Evolutionary conservation across 1,284 basidiomycete genomes (phyloP), one percentile per base, ranked within the genome.

Genomic region (Ceratobasidium sp.): DNA sequence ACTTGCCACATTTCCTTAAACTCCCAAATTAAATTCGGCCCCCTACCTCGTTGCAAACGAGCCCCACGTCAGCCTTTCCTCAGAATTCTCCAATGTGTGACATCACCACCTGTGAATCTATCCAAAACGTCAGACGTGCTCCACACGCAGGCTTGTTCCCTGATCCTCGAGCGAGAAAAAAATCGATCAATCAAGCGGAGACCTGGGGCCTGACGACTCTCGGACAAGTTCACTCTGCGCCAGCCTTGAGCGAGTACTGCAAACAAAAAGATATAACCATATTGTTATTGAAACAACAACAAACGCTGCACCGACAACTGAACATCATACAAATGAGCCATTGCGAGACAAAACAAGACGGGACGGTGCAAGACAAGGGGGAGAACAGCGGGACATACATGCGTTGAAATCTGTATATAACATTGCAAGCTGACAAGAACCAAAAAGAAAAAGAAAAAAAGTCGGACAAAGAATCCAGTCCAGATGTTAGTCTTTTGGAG

Each of bases 271-370:
- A 33, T 60, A 33, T 18, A 64, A 8, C 10, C 60, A 64, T 64
- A 64, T 20, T 38, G 23, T n/a, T 64, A 64, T 60, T 35, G 57
- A 30, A 35, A 35, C 27, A 30, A 60, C 57, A 60, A 50, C 3
- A 50, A 50, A 50, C 48, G 2, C 12, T 3, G 16, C 4, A 50
- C 18, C n/a, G n/a, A n/a, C n/a, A n/a, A n/a, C n/a, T n/a, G n/a
- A n/a, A 41, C 35, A 62, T 18, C 7, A 6, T 64, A 64, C 60
- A 64, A 44, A 64, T 64, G 60, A 20, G 60, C 48, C 48, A 50
- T 50, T 3, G 38, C 0, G 14, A 64, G n/a, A 41, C 41, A 44
- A 64, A 44, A 64, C 38, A 23, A 44, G 38, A 44, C 35, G 4
- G 35, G 38, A 64, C n/a, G 59, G 35, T 38, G 18, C 30, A 62